phyloP scores from a whole-genome alignment of 306 rosid genomes.

The Oemleria cerasiformis region DNA sequence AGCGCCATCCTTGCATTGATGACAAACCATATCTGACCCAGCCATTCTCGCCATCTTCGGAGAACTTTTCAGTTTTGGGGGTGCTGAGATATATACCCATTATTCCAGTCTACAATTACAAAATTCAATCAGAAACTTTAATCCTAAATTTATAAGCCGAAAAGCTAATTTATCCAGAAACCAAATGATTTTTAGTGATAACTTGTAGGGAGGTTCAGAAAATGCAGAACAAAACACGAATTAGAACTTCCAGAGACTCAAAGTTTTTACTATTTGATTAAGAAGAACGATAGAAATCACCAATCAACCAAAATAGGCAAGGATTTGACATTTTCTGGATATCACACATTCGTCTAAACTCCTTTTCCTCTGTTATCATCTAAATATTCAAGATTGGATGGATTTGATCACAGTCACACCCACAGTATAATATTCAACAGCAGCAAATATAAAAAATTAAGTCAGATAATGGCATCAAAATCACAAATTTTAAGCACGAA shows the following conservation, averaged over 20 bases:
- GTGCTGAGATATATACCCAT: constrained; percentile 95
- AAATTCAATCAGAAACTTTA: constrained; percentile 9
- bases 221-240: not conserved
- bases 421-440: not conserved
- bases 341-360: not conserved
- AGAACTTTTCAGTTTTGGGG: constrained; percentile 87
- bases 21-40: constrained; percentile 78
- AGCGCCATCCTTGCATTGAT: constrained; percentile 99
- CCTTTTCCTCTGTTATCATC: not conserved
- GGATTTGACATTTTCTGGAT: not conserved
- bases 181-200: not conserved
- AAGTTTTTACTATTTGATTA: not conserved
- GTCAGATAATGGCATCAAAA: not conserved
- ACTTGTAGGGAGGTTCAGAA: not conserved
- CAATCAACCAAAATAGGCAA: not conserved
- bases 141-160: not conserved
- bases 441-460: not conserved
- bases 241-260: not conserved
- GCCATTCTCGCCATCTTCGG: constrained; percentile 81
- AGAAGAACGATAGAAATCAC: not conserved
- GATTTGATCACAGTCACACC: not conserved
- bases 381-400: not conserved
- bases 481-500: not conserved
- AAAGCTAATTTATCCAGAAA: constrained; percentile 1
- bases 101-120: constrained; percentile 42